phyloP scores from a whole-genome alignment of 2,329 filamentous ascomycete genomes.

The Fusarium sp. region DNA sequence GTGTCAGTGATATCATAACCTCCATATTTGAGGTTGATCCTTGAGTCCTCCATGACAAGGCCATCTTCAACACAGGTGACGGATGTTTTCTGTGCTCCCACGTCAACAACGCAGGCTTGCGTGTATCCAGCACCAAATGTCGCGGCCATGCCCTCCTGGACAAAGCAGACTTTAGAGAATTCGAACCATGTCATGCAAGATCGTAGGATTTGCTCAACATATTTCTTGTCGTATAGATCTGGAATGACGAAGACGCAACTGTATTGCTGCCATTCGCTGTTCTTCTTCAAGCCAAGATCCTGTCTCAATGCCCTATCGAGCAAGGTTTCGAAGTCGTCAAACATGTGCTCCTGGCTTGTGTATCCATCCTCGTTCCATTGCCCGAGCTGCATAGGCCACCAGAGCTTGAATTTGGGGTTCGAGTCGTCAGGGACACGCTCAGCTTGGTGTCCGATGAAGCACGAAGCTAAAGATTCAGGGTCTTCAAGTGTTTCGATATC shows the following conservation, averaged over 20 bases:
- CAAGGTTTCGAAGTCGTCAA: conserved; percentile 87
- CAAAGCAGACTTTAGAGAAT: conserved; percentile 89
- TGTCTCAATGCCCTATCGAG: conserved; percentile 86
- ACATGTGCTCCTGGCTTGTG: conserved; percentile 79
- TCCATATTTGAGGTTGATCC: conserved; percentile 94
- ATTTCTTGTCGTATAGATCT: conserved; percentile 94
- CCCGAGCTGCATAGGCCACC: conserved; percentile 89
- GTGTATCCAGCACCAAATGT: conserved; percentile 96
- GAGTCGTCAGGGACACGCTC: conserved; percentile 90
- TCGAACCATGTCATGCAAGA: conserved; percentile 90
- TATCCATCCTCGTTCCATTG: conserved; percentile 94
- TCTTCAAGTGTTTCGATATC: conserved; percentile 76
- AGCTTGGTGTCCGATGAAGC: conserved; percentile 84
- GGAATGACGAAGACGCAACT: conserved; percentile 98
- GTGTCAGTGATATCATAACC: conserved; percentile 93
- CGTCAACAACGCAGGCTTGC: conserved; percentile 92
- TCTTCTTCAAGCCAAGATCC: conserved; percentile 82
- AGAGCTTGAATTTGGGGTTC: conserved; percentile 87
- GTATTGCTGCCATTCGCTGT: conserved; percentile 88
- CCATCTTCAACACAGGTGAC: conserved; percentile 98
- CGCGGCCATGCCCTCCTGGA: conserved; percentile 94
- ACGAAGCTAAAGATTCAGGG: conserved; percentile 69
- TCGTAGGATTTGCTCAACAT: conserved; percentile 85
- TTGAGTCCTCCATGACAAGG: conserved; percentile 92
- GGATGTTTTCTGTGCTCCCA: conserved; percentile 97